Conservation (phyloP, 1,139 yeast species). For the Torulaspora pretoriensis region DNA sequence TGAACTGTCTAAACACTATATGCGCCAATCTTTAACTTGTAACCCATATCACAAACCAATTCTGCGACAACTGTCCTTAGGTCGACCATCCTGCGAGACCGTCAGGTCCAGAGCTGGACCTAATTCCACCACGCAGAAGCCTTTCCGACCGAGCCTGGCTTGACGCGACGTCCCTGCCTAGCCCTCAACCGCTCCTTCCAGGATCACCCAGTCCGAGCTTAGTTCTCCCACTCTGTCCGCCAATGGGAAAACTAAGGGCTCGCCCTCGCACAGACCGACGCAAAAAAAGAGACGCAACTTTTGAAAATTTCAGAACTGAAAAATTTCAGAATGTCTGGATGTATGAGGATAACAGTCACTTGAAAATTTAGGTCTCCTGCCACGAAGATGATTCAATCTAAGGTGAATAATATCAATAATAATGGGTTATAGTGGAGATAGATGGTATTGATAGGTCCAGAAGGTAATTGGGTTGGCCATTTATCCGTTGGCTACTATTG, state of each 20-base stretch:
- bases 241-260: too few relatives aligned
- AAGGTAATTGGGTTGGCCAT: too few relatives aligned
- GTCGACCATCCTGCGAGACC: not conserved
- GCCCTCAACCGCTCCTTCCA: not conserved
- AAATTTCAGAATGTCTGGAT: not conserved
- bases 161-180: not conserved
- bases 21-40: not conserved
- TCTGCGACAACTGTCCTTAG: not conserved
- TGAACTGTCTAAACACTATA: not conserved
- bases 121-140: not conserved
- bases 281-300: not conserved
- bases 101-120: not conserved
- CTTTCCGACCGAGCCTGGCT: not conserved
- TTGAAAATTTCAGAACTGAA: not conserved
- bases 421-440: not conserved
- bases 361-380: not conserved
- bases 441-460: not conserved
- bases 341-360: not conserved
- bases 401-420: not conserved
- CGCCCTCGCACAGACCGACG: not conserved
- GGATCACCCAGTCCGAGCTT: not conserved
- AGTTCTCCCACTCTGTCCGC: not conserved
- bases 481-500: not conserved
- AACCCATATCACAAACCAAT: not conserved
- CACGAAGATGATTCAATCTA: not conserved